Conservation (phyloP, 75 land plant genomes). For the Cryptomeria japonica region DNA sequence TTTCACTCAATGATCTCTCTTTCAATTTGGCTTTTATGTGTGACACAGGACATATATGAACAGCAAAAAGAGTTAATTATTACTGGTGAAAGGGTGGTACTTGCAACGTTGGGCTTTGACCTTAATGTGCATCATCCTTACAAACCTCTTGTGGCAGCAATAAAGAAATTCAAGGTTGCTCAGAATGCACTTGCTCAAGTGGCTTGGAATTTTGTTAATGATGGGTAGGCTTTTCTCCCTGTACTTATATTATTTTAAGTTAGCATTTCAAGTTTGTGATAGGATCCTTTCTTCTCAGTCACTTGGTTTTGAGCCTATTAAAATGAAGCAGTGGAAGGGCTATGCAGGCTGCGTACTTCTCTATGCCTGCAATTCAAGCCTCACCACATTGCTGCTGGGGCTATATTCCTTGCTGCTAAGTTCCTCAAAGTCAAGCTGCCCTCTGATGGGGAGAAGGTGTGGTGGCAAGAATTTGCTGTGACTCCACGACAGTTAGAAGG, state of each 20-base stretch:
- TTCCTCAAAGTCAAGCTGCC: conserved; percentile 91
- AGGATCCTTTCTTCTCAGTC: conserved; percentile 5
- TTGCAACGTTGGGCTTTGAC: conserved; percentile 90
- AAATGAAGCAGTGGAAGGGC: conserved; percentile 25
- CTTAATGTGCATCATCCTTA: conserved; percentile 93
- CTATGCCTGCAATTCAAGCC: conserved; percentile 98
- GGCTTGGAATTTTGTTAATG: conserved; percentile 98
- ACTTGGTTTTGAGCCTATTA: conserved; percentile 18
- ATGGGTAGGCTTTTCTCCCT: conserved; percentile 64
- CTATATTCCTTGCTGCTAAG: conserved; percentile 96
- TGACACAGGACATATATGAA: conserved; percentile 82
- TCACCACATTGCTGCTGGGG: conserved; percentile 97
- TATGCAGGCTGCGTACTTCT: conserved; percentile 90
- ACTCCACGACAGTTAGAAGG: conserved; percentile 90
- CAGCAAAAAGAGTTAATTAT: conserved; percentile 81
- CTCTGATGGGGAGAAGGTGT: conserved; percentile 75
- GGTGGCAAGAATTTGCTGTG: conserved; percentile 96
- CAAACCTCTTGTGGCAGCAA: conserved; percentile 92
- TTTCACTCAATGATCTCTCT: background rate
- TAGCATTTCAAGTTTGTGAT: conserved; percentile 2
- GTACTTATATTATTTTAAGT: background rate
- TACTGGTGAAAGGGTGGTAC: conserved; percentile 81
- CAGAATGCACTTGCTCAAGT: conserved; percentile 89
- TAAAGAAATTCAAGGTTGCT: conserved; percentile 89
- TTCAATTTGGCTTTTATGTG: background rate